Conservation (phyloP, 768 basidiomycete genomes). For the Cyclocybe aegerita region DNA sequence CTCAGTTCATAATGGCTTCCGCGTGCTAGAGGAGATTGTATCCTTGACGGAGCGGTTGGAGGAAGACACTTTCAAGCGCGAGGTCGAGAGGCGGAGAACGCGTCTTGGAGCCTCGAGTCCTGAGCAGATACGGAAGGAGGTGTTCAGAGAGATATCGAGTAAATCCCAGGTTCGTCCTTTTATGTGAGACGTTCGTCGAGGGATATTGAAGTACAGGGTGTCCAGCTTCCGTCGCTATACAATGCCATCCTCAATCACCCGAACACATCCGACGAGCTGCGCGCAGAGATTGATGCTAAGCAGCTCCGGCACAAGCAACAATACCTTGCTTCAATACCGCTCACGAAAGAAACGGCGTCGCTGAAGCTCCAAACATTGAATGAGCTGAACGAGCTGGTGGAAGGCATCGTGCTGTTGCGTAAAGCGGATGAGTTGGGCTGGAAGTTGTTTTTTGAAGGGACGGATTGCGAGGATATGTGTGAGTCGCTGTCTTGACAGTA, state of each 20-base stretch:
- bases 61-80: slow-evolving; percentile 51
- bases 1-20: slow-evolving; percentile 69
- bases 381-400: slow-evolving; percentile 71
- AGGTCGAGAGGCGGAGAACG: slow-evolving; percentile 76
- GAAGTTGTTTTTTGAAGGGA: slow-evolving; percentile 73
- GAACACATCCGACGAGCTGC: slow-evolving; percentile 73
- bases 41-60: slow-evolving; percentile 64
- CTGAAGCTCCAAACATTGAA: slow-evolving; percentile 48
- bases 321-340: slow-evolving; percentile 61
- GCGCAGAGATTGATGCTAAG: slow-evolving; percentile 75
- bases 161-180: slow-evolving; percentile 51
- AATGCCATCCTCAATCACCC: slow-evolving; percentile 82
- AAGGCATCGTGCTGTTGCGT: slow-evolving; percentile 73
- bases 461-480: slow-evolving; percentile 69
- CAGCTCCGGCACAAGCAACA: slow-evolving; percentile 64
- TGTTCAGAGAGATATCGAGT: slow-evolving; percentile 63
- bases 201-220: background rate
- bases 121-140: slow-evolving; percentile 59
- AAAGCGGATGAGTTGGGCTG: slow-evolving; percentile 84
- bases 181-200: background rate
- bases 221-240: slow-evolving; percentile 72
- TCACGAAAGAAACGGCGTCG: slow-evolving; percentile 26
- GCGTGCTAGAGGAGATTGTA: slow-evolving; percentile 71
- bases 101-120: slow-evolving; percentile 68
- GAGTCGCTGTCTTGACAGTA: slow-evolving; percentile 20